A percentile compares a stretch with the other conserved stretches of the same genome.
Evolutionary conservation across 495 filamentous ascomycete species (phyloP).

Genomic region (Talaromyces trachyspermus): DNA sequence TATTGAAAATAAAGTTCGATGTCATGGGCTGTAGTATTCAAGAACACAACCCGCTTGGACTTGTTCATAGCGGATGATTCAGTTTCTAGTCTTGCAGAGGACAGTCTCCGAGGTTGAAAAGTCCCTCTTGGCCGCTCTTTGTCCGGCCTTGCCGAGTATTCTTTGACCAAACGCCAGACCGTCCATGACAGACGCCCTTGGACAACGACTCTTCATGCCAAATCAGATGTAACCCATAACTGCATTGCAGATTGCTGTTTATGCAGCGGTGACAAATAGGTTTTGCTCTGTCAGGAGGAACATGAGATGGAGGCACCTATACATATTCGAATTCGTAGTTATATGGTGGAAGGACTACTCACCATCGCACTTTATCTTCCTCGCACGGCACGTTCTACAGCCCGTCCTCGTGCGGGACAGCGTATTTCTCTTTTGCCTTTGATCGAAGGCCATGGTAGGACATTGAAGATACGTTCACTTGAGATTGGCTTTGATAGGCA

Average conservation of each 20-base stretch:
- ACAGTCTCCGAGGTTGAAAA: neutral
- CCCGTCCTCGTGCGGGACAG: conserved; percentile 10
- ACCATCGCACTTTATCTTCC: conserved; percentile 23
- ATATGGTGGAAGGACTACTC: neutral
- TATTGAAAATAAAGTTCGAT: conserved; percentile 16
- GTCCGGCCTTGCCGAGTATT: conserved; percentile 3
- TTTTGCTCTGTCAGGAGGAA: conserved; percentile 11
- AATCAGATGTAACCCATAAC: conserved; percentile 16
- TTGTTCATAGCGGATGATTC: neutral
- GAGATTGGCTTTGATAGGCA: too few species aligned
- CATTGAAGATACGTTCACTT: too few species aligned
- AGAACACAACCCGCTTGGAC: conserved; percentile 6
- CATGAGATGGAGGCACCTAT: neutral
- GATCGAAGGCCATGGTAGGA: neutral
- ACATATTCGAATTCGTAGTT: neutral
- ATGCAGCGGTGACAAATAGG: conserved; percentile 17
- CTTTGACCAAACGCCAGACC: conserved; percentile 20
- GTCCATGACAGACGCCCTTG: conserved; percentile 19
- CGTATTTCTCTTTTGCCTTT: neutral
- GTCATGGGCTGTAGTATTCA: conserved; percentile 19
- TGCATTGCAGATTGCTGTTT: conserved; percentile 13
- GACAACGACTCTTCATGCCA: conserved; percentile 22
- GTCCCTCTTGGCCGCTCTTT: neutral
- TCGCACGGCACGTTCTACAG: conserved; percentile 19
- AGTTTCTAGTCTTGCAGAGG: neutral